Conservation (phyloP, 2,329 filamentous ascomycete species). For the Huntiella bhutanensis region DNA sequence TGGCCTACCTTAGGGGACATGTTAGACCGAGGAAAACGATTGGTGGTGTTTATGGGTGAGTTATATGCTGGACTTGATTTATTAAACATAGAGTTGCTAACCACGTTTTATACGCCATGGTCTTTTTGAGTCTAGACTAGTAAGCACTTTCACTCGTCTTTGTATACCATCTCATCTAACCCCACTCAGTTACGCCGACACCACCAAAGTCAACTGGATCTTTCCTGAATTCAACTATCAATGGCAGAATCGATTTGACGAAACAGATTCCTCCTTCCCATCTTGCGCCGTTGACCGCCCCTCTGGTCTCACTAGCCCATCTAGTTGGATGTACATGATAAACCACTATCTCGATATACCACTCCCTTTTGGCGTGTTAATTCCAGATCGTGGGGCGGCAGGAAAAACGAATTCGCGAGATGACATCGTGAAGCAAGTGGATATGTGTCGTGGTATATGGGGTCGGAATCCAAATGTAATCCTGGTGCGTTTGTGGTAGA, state of each 20-base stretch:
- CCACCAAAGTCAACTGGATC: constrained; percentile 37
- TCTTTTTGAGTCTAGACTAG: too few species aligned
- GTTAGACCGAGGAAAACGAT: constrained; percentile 40
- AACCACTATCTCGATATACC: constrained; percentile 23
- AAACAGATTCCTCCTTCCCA: constrained; percentile 38
- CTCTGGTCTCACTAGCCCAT: constrained; percentile 16
- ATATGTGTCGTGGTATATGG: constrained; percentile 16
- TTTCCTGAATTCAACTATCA: constrained; percentile 44
- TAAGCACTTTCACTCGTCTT: not conserved
- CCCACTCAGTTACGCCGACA: constrained; percentile 24
- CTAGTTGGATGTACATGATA: constrained; percentile 24
- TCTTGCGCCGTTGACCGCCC: constrained; percentile 50
- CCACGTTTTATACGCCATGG: too few species aligned
- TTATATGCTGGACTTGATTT: constrained; percentile 14
- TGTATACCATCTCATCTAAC: not conserved
- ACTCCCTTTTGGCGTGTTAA: constrained; percentile 16
- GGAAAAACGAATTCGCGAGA: constrained; percentile 11
- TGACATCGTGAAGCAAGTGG: constrained; percentile 15
- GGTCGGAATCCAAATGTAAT: constrained; percentile 17
- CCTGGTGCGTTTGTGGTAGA: constrained; percentile 15
- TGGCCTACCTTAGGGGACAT: constrained; percentile 54
- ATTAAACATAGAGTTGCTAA: too few species aligned
- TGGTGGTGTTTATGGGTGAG: constrained; percentile 51
- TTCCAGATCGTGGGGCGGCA: constrained; percentile 12
- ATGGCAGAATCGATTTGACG: constrained; percentile 57